Base-by-base conservation (phyloP, 306 rosid genomes). In the Castanea mollissima region DNA sequence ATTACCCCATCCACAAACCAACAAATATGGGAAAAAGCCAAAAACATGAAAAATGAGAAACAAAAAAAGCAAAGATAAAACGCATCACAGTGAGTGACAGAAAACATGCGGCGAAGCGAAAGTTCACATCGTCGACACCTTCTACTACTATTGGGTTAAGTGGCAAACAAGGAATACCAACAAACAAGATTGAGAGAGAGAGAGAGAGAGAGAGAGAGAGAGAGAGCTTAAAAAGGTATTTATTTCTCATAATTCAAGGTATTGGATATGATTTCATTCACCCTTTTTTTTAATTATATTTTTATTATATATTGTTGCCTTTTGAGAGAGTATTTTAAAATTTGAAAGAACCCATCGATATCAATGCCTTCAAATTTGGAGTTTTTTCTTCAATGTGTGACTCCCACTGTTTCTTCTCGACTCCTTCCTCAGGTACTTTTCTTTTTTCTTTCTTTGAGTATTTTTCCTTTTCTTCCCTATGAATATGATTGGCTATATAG, bases 31-130 rank as follows among this genome's bases (percentile, higher is more conserved):
- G 14, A 49, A 49, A 12, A 31, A 12, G 1, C 32, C 21, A 20
- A 14, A 38, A 27, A 41, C 3, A 1, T 18, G 34, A 8, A 32
- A 29, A 1, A 35, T 52, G 29, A 68, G 15, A 27, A 23, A 18
- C 69, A 38, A 29, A 34, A 15, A 46, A 9, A 9, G 12, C 46
- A 12, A 1, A n/a, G 6, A 51, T 14, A 41, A 18, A 18, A 54
- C 21, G 18, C 13, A 2, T 35, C 23, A 52, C 25, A 67, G 27
- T 65, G 77, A 67, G 20, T 64, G 79, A 82, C 78, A 76, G 19
- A 56, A 81, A 77, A 84, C 96, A 91, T 90, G 96, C 91, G 96
- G 90, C 91, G 84, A 84, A 80, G 68, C 81, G 87, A 74, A 72
- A 72, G 25, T 83, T 79, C 75, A 25, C 55, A 71, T 6, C 23